Conservation (phyloP, 2,329 filamentous ascomycete species). For the Ramularia endophylla region DNA sequence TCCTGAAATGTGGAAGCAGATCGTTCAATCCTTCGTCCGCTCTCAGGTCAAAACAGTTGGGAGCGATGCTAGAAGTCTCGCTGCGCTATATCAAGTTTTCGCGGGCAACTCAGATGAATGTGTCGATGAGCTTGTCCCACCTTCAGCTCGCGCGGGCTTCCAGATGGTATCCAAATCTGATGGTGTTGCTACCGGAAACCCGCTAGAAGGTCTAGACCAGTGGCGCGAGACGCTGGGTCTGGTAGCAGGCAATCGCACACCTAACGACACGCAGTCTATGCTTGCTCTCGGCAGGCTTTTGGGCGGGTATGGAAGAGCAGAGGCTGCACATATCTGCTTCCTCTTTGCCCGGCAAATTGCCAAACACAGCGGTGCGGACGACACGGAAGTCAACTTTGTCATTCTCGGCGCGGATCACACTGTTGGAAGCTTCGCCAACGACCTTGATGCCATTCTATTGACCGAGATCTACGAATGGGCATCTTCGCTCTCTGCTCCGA, state of each 20-base stretch:
- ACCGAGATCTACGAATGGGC: slow-evolving; percentile 96
- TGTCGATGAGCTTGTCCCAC: slow-evolving; percentile 89
- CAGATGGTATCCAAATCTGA: slow-evolving; percentile 79
- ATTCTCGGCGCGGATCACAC: slow-evolving; percentile 80
- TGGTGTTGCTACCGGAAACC: slow-evolving; percentile 59
- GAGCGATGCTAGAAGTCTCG: slow-evolving; percentile 75
- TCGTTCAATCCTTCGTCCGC: slow-evolving; percentile 90
- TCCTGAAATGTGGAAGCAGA: slow-evolving; percentile 74
- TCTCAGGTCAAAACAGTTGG: slow-evolving; percentile 86
- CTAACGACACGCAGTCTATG: slow-evolving; percentile 70
- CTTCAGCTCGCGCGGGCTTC: slow-evolving; percentile 84
- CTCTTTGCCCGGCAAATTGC: slow-evolving; percentile 70
- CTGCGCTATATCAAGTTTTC: slow-evolving; percentile 87
- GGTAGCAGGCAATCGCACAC: slow-evolving; percentile 80
- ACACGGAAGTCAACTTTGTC: slow-evolving; percentile 70
- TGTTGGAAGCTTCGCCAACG: slow-evolving; percentile 62
- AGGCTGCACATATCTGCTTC: slow-evolving; percentile 92
- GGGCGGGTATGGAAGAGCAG: slow-evolving; percentile 75
- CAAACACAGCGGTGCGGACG: slow-evolving; percentile 76
- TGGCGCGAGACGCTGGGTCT: slow-evolving; percentile 89
- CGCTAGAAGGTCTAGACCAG: slow-evolving; percentile 78
- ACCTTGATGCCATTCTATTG: slow-evolving; percentile 83
- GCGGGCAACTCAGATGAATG: slow-evolving; percentile 93
- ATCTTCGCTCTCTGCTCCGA: slow-evolving; percentile 57
- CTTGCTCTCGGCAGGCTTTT: slow-evolving; percentile 76